A percentile compares a stretch with the other conserved stretches of the same genome.
Conservation (phyloP, 1,139 yeast species). For the Meyerozyma elateridarum region DNA sequence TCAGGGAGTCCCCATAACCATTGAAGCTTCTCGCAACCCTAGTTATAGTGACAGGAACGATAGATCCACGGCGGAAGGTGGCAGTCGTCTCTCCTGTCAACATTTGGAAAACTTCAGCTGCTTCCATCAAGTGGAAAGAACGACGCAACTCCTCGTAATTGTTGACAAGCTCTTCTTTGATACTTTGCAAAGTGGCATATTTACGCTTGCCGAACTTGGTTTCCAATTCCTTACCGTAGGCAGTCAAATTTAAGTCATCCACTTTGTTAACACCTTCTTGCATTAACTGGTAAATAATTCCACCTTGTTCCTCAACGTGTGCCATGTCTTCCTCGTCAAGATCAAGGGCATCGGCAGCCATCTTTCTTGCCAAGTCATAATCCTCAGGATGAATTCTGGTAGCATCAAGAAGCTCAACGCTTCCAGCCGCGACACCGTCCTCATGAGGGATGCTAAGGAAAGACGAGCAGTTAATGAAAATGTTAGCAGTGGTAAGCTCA, state of each 20-base stretch:
- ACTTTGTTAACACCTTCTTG: conserved; percentile 82
- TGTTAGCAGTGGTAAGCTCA: conserved; percentile 70
- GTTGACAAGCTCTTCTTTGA: conserved; percentile 80
- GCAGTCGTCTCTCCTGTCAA: conserved; percentile 82
- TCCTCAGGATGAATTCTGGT: conserved; percentile 98
- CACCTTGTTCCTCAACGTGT: conserved; percentile 73
- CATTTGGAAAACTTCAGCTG: conserved; percentile 76
- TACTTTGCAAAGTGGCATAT: conserved; percentile 79
- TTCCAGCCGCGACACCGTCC: conserved; percentile 48
- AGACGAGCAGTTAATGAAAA: conserved; percentile 89
- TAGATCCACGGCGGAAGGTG: conserved; percentile 62
- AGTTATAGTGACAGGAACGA: conserved; percentile 72
- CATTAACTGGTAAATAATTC: conserved; percentile 76
- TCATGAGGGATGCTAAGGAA: conserved; percentile 79
- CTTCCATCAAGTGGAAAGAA: conserved; percentile 62
- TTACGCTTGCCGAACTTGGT: conserved; percentile 70
- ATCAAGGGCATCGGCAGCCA: conserved; percentile 97
- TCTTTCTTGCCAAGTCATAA: conserved; percentile 88
- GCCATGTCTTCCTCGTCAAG: conserved; percentile 91
- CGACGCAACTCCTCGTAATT: conserved; percentile 84
- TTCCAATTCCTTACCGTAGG: conserved; percentile 90
- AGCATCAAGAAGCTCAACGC: conserved; percentile 81
- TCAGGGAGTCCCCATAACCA: conserved; percentile 28
- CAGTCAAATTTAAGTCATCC: conserved; percentile 83
- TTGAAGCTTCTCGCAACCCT: conserved; percentile 46